phyloP scores from a whole-genome alignment of 1,284 basidiomycete genomes.

The Boletus sp. region DNA sequence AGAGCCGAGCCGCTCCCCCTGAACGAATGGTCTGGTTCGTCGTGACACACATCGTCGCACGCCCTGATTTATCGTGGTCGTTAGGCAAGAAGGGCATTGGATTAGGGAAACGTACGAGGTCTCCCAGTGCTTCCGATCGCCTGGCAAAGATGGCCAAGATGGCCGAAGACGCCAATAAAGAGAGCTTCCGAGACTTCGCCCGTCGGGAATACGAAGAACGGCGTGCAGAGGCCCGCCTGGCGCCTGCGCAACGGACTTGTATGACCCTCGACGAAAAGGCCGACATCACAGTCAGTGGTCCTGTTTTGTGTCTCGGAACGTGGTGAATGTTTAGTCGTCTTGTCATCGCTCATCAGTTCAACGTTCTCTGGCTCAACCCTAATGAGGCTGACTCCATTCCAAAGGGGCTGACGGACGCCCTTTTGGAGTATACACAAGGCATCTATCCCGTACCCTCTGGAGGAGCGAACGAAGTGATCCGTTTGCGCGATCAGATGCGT shows the following conservation, averaged over 20 bases:
- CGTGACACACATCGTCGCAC: not conserved
- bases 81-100: constrained; percentile 79
- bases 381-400: constrained; percentile 62
- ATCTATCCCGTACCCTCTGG: constrained; percentile 21
- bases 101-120: constrained; percentile 62
- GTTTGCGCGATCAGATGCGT: constrained; percentile 63
- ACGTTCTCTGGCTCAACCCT: constrained; percentile 72
- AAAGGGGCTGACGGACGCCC: constrained; percentile 53
- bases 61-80: constrained; percentile 9
- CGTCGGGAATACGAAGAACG: constrained; percentile 69
- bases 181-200: constrained; percentile 62
- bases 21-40: constrained; percentile 72
- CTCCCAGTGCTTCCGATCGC: constrained; percentile 57
- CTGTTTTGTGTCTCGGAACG: not conserved
- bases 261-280: constrained; percentile 65
- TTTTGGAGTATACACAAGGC: constrained; percentile 41
- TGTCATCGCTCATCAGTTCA: constrained; percentile 50
- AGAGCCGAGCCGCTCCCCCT: constrained; percentile 62
- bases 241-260: constrained; percentile 67
- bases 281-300: constrained; percentile 52
- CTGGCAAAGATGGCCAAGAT: constrained; percentile 72
- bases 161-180: constrained; percentile 53
- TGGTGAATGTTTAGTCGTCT: constrained; percentile 4
- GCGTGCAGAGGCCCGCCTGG: constrained; percentile 65
- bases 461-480: constrained; percentile 40